Evolutionary conservation across 108 stramenopile genomes (phyloP), one percentile per base, ranked within the genome.

Genomic region (Pseudonitzschia delicatissima): DNA sequence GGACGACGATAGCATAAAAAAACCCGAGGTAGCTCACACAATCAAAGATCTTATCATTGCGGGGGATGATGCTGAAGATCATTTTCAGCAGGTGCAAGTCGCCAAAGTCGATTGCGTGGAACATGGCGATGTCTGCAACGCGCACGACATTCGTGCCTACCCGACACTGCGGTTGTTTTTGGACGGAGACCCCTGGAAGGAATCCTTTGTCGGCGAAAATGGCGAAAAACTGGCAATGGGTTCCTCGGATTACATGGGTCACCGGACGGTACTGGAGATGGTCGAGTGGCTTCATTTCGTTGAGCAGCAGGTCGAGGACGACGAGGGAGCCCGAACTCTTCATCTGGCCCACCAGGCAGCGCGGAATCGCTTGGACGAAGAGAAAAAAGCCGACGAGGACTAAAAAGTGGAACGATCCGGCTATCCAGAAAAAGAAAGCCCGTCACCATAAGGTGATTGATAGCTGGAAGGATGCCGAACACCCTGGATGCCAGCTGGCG

Each of bases 91-190:
- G 1, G 88, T 89, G 15, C 62, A 85, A 50, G 77, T 93, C 71
- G 92, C 76, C 29, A 93, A 93, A 49, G 72, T 92, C 0, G 82
- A 92, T 58, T 99, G 98, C 74, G 97, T 98, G 13, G 72, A 75
- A 31, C 80, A 96, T 60, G 45, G 53, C 0, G 78, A 87, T 9
- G 64, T 97, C n/a, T 99, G 98, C 72, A 25, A 61, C 2, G 49
- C 75, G 48, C 76, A 87, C 12, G 67, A 72, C 25, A 81, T 98
- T 57, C 77, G 81, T 48, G 94, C 84, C 7, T 98, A 96, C 72
- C 98, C 98, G 17, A 94, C 96, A 8, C 66, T 97, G 35, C 74
- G 93, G 32, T 72, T 94, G 35, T 98, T 91, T 77, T 74, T 85
- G 18, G 78, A 87, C 67, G 90, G 87, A n/a, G 34, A 81, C 25